Evolutionary conservation across 2,329 filamentous ascomycete species (phyloP), one percentile per base, ranked within the genome.

Genomic region (Xenosphaeropsis pyriputrescens): DNA sequence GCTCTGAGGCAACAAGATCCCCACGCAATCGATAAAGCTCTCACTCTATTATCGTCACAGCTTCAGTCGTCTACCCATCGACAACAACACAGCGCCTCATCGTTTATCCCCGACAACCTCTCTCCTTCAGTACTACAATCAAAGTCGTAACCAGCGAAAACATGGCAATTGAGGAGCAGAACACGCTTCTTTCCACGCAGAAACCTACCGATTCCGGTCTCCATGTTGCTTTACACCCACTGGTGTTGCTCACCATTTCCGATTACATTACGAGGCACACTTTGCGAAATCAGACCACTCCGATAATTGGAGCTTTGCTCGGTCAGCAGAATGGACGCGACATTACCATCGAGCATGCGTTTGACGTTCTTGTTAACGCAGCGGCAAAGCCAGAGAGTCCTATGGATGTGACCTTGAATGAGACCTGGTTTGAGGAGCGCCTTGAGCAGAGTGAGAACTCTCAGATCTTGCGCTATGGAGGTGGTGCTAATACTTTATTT

Each of bases 201-300:
- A 80, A 76, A 58, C 69, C 75, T 47, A 70, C 72, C 9, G 52
- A 53, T 36, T 79, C 79, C 15, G 75, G 76, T 36, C 74, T 93
- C 33, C 79, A 85, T 46, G 75, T 86, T 39, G 76, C 86, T 49
- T 75, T 98, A 14, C 91, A 98, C 53, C 91, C 91, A 18, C 78
- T 98, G 35, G 88, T 94, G 37, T 80, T 96, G 47, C 83, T 98
- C 61, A 93, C 83, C 46, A 91, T 98, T 51, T 94, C 89, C 49
- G 91, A 98, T 60, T 93, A 93, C 58, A 86, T 96, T 57, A 93
- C 89, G 41, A 76, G 91, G 42, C 88, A 94, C 58, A 84, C 79
- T 1, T 70, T 94, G 40, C 76, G 91, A 41, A 65, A 75, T 37
- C 78, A 86, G 50, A 57, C 65, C 14, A 83, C 83, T 0, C 85